Conservation (phyloP, 306 rosid species). For the Inga leiocalycina region DNA sequence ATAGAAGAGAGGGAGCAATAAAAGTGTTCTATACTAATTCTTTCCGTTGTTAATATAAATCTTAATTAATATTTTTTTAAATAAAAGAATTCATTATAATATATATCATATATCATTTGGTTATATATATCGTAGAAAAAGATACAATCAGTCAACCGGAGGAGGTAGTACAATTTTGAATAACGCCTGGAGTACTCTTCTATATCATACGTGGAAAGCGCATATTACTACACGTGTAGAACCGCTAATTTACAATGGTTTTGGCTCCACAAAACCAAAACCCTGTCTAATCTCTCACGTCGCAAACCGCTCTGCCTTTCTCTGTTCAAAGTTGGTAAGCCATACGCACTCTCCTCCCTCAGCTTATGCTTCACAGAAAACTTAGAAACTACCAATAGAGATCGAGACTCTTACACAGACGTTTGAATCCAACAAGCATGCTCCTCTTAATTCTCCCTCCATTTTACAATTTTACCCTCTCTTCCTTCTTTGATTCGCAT, state of each 20-base stretch:
- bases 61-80: too few species aligned
- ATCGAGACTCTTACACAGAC: conserved; percentile 9
- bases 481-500: conserved; percentile 44
- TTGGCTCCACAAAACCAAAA: conserved; percentile 44
- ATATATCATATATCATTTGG: too few species aligned
- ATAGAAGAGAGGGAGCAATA: too few species aligned
- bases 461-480: conserved; percentile 51
- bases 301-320: conserved; percentile 38
- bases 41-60: too few species aligned
- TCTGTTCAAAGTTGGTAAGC: conserved; percentile 63
- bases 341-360: conserved; percentile 38
- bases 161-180: too few species aligned
- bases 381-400: not conserved
- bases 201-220: conserved; percentile 23
- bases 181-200: not conserved
- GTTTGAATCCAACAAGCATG: conserved; percentile 58
- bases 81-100: too few species aligned
- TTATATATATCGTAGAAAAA: too few species aligned
- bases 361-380: conserved; percentile 64
- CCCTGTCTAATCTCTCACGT: not conserved
- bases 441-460: conserved; percentile 55
- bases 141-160: too few species aligned
- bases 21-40: too few species aligned
- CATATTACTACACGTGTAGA: conserved; percentile 35
- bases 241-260: not conserved